Conservation (phyloP, 2,329 filamentous ascomycete species). For the Penicillium hesseltinei region DNA sequence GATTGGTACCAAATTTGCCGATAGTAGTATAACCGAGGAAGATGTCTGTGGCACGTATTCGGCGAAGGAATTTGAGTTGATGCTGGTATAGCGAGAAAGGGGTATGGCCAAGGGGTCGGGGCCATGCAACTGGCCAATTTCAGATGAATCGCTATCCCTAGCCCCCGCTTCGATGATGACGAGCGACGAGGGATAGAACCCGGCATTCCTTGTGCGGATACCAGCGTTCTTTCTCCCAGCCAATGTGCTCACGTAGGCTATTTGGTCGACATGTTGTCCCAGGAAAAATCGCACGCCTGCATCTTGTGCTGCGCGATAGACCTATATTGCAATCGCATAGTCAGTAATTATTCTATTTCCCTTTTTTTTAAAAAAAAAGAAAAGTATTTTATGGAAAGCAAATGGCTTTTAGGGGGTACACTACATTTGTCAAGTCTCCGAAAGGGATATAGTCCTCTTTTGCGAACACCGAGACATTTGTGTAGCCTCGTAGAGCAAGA, state of each 20-base stretch:
- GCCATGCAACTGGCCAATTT: neutral
- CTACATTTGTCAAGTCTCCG: constrained; percentile 7
- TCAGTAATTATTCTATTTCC: neutral
- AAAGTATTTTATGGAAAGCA: neutral
- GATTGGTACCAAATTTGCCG: neutral
- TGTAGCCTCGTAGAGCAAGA: constrained; percentile 8
- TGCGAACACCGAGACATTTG: constrained; percentile 4
- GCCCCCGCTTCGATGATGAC: constrained; percentile 4
- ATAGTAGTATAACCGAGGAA: constrained; percentile 4
- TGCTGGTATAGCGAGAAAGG: constrained; percentile 6
- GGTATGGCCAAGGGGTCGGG: constrained; percentile 6
- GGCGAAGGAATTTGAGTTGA: neutral
- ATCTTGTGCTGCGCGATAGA: constrained; percentile 5
- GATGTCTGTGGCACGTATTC: neutral
- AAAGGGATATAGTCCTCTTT: neutral
- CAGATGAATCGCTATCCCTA: neutral
- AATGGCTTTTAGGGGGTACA: neutral
- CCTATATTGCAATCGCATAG: neutral
- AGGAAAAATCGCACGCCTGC: constrained; percentile 7
- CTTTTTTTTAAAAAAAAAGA: neutral
- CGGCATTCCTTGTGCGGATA: constrained; percentile 6
- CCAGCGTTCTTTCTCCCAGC: constrained; percentile 2
- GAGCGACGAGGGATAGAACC: constrained; percentile 3
- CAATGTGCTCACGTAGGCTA: constrained; percentile 8
- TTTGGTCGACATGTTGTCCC: constrained; percentile 3